phyloP scores from a whole-genome alignment of 2,329 filamentous ascomycete species.

The Cercospora sp. region DNA sequence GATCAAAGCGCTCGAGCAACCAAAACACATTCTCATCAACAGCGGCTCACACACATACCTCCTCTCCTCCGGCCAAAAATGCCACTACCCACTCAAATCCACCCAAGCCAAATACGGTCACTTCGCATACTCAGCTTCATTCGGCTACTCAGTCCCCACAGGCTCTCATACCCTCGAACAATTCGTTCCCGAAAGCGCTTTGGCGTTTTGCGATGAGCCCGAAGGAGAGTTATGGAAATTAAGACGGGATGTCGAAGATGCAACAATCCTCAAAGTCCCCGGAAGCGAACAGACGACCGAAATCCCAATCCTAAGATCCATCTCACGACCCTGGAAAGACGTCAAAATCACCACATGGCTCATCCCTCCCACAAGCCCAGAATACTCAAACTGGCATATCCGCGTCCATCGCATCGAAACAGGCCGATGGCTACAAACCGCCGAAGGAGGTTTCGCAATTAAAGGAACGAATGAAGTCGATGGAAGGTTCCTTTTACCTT shows the following conservation, averaged over 20 bases:
- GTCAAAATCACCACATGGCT: constrained; percentile 66
- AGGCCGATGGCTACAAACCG: constrained; percentile 64
- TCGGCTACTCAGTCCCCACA: constrained; percentile 74
- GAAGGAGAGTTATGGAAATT: constrained; percentile 78
- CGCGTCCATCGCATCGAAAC: constrained; percentile 63
- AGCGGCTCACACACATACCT: constrained; percentile 75
- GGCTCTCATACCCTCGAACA: constrained; percentile 75
- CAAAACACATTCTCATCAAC: constrained; percentile 68
- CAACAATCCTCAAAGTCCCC: constrained; percentile 57
- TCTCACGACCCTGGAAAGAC: constrained; percentile 70
- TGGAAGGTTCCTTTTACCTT: constrained; percentile 53
- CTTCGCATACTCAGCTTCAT: constrained; percentile 75
- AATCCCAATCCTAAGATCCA: constrained; percentile 63
- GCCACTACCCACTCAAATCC: constrained; percentile 77
- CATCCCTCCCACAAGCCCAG: constrained; percentile 57
- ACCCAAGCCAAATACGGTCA: constrained; percentile 80
- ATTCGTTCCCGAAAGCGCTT: constrained; percentile 71
- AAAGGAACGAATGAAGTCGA: constrained; percentile 60
- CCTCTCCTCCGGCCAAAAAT: constrained; percentile 74
- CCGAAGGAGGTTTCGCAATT: constrained; percentile 74
- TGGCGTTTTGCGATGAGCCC: constrained; percentile 70
- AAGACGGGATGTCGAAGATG: constrained; percentile 65
- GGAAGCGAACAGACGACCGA: constrained; percentile 37
- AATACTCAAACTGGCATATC: constrained; percentile 68
- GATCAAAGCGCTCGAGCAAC: constrained; percentile 64